These are phyloP conservation scores for Trichoderma polysporum DNA, from an alignment of 2,329 filamentous ascomycete species.

Conservation along the genomic window DNA sequence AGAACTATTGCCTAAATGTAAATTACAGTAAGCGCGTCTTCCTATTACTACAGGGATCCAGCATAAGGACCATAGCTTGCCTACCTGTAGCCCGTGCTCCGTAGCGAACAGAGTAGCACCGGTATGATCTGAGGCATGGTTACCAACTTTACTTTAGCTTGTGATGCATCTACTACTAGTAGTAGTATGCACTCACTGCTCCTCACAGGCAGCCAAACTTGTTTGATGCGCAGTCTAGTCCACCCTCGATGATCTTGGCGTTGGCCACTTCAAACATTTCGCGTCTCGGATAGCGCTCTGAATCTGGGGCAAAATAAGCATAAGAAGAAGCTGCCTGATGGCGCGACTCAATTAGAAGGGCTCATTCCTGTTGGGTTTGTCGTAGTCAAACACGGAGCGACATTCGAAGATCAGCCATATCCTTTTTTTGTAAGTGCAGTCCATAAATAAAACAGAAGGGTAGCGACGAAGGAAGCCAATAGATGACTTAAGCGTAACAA, in stretches of 20 bases:
- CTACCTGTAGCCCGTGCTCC: neutral
- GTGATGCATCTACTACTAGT: neutral
- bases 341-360: neutral
- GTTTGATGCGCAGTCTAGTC: neutral
- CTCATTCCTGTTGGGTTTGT: neutral
- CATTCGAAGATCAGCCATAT: neutral
- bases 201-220: neutral
- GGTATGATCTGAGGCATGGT: neutral
- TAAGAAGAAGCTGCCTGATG: conserved; percentile 10
- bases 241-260: neutral
- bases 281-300: neutral
- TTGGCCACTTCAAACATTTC: neutral
- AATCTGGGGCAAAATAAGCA: conserved; percentile 4
- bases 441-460: no score
- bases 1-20: no score
- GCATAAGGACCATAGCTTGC: neutral
- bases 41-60: neutral
- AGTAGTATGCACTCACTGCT: neutral
- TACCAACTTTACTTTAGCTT: neutral
- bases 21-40: neutral
- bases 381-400: neutral
- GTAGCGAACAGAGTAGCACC: neutral
- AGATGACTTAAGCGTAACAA: no score
- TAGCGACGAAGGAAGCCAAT: no score
- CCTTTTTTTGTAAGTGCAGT: no score